Evolutionary conservation across 202 grass and related monocot species (phyloP).

Genomic region (Digitaria exilis): DNA sequence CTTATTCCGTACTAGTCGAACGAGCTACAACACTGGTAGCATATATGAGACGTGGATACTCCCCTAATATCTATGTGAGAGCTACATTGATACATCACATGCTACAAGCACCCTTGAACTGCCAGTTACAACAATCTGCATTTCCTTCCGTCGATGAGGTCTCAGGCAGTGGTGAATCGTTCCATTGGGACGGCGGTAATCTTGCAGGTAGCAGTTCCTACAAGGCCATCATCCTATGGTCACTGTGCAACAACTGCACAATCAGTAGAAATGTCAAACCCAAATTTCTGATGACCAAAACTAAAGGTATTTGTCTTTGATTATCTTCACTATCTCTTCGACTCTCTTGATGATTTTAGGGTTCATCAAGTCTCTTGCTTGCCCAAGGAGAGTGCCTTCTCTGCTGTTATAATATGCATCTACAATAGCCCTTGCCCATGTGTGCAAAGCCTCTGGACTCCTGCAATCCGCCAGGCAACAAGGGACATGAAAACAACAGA

Average conservation of each 20-base stretch:
- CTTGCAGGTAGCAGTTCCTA: not conserved
- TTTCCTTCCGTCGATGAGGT: not conserved
- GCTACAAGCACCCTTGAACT: conserved; percentile 20
- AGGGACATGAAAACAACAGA: not conserved
- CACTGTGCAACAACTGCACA: not conserved
- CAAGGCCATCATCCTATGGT: conserved; percentile 9
- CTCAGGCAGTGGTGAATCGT: not conserved
- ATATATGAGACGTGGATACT: not conserved
- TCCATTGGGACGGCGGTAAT: not conserved
- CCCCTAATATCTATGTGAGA: conserved; percentile 23
- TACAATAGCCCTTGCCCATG: conserved; percentile 65
- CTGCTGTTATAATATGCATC: conserved; percentile 77
- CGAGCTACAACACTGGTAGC: conserved; percentile 22
- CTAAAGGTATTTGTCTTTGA: conserved; percentile 71
- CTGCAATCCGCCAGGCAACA: conserved; percentile 46
- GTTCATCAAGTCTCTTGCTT: conserved; percentile 87
- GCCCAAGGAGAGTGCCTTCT: conserved; percentile 63
- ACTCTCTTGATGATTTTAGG: conserved; percentile 78
- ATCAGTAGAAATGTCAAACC: too few species aligned
- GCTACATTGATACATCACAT: conserved; percentile 17
- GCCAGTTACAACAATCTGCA: conserved; percentile 17
- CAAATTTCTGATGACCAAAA: too few species aligned
- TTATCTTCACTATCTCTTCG: conserved; percentile 66
- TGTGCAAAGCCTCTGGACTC: conserved; percentile 74
- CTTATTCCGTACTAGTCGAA: conserved; percentile 20